Evolutionary conservation across 352 stramenopile species (phyloP).

Genomic region (Hyaloperonospora arabidopsidis): DNA sequence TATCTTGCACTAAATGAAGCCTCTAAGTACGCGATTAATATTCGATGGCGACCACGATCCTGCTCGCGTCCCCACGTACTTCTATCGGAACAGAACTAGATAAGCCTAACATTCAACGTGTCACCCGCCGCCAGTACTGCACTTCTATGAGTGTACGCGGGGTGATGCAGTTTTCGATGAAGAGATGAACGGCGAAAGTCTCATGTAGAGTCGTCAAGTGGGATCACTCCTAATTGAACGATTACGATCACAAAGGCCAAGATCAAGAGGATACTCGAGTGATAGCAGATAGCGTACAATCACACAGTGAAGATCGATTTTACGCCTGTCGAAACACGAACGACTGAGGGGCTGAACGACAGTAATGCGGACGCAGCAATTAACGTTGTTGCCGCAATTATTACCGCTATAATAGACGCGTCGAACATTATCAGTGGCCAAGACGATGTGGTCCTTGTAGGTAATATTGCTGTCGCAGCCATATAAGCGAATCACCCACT

Average conservation of each 20-base stretch:
- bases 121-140: slow-evolving; percentile 4
- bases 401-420: slow-evolving; percentile 10
- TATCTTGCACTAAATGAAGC: too few species aligned
- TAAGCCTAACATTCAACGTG: neutral
- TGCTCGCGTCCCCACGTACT: too few species aligned
- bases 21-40: too few species aligned
- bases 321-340: slow-evolving; percentile 4
- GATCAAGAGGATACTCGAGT: neutral
- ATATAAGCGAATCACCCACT: slow-evolving; percentile 22
- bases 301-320: slow-evolving; percentile 1
- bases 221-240: slow-evolving; percentile 3
- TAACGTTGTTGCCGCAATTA: neutral
- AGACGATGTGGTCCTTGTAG: neutral
- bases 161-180: neutral
- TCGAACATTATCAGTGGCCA: slow-evolving; percentile 8
- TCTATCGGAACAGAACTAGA: slow-evolving; percentile 6
- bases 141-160: slow-evolving; percentile 1
- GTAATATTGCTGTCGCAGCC: slow-evolving; percentile 7
- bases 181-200: slow-evolving; percentile 8
- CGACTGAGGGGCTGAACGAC: slow-evolving; percentile 10
- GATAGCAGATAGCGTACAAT: slow-evolving; percentile 12
- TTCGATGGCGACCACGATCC: too few species aligned
- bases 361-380: neutral
- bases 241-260: slow-evolving; percentile 3
- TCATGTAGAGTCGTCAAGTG: slow-evolving; percentile 5